These are phyloP conservation scores for Rubia balearica DNA, from an alignment of 305 asterid species.

Conservation along the genomic window DNA sequence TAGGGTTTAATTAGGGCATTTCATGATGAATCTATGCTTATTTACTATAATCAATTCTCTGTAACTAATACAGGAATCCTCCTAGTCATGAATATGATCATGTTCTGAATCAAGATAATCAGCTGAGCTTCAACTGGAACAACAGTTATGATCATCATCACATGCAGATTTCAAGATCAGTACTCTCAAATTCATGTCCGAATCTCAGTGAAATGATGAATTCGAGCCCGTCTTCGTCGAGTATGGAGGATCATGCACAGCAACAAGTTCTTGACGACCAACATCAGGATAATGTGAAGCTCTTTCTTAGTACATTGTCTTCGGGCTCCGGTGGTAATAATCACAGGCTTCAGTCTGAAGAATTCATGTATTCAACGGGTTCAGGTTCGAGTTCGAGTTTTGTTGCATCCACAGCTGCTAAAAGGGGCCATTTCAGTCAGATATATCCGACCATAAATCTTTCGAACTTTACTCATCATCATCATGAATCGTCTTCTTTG, in stretches of 20 bases:
- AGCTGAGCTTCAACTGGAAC: slow-evolving; percentile 37
- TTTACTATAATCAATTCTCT: slow-evolving; percentile 10
- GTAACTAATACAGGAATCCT: slow-evolving; percentile 24
- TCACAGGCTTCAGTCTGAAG: slow-evolving; percentile 17
- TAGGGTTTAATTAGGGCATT: slow-evolving; percentile 19
- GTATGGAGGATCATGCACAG: slow-evolving; percentile 21
- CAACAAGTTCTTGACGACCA: slow-evolving; percentile 6
- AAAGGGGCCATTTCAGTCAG: slow-evolving; percentile 41
- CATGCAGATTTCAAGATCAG: neutral
- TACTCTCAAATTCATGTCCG: slow-evolving; percentile 30
- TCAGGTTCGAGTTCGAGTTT: slow-evolving; percentile 9
- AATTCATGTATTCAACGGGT: slow-evolving; percentile 21
- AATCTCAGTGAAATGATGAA: slow-evolving; percentile 38
- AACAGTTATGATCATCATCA: neutral
- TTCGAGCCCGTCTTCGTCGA: slow-evolving; percentile 30
- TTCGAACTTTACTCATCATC: slow-evolving; percentile 23
- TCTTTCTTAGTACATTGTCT: slow-evolving; percentile 40
- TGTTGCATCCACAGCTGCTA: slow-evolving; percentile 2
- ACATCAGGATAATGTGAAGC: slow-evolving; percentile 30
- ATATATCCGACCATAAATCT: slow-evolving; percentile 50
- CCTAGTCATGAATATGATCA: slow-evolving; percentile 27
- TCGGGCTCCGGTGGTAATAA: slow-evolving; percentile 15
- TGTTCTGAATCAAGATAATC: slow-evolving; percentile 33
- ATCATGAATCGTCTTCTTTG: slow-evolving; percentile 24
- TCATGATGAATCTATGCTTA: neutral